Base-by-base conservation (phyloP, 768 basidiomycete species). In the Hortiboletus flavorubellus region DNA sequence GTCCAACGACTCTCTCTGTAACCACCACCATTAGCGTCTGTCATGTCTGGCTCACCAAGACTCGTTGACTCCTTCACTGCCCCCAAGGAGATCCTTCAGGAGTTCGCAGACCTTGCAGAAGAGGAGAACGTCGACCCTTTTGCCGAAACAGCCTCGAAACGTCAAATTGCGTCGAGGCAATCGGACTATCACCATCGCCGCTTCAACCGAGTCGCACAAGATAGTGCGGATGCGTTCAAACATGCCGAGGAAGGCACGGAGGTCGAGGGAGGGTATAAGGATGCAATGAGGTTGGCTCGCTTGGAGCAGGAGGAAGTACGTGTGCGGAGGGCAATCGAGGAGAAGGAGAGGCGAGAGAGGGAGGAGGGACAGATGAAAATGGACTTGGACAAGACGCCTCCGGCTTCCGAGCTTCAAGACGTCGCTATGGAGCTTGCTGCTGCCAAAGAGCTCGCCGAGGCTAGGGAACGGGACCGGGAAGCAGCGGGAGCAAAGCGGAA, bases 111-210 rank as follows among this genome's bases (percentile, higher is more conserved):
- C 53, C 82, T 95, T 69, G 93, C 92, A 15, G 95, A 98, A 64
- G 93, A 94, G 67, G 96, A 98, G 66, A 81, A 95, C 72, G 72
- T 90, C 66, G 91, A 95, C 70, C 91, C 91, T 21, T 93, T 93
- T 66, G 91, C 91, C 48, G 93, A 95, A 75, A 95, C 93, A 12
- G 91, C 94, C 47, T 89, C 87, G 52, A 87, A 91, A 66, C 90
- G 91, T 56, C 96, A 98, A 77, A 92, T 98, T 68, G 91, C 95
- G 23, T 80, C 90, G 38, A 83, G 96, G 48, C 93, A 98, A 76
- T 89, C 86, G 48, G 96, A 97, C 69, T 99, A 98, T 68, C 96
- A 98, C 69, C 86, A 89, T 66, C 84, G 94, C 54, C 84, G 94
- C 40, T 98, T 98, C 71, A 83, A 82, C 64, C 86, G 97, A 47